Conservation (phyloP, 1,284 basidiomycete genomes). For the Schizopora paradoxa region DNA sequence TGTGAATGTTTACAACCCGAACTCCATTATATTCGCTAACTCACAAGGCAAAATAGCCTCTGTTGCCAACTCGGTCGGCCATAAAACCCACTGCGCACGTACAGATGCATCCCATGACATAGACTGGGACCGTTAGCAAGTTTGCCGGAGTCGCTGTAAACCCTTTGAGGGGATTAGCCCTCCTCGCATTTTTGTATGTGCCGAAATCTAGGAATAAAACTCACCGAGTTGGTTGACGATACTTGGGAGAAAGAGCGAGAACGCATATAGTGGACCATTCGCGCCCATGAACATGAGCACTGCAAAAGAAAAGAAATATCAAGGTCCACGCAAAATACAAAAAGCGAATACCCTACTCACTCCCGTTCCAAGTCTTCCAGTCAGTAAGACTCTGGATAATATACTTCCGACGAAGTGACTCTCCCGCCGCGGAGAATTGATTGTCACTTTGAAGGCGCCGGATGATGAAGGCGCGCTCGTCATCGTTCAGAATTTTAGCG, state of each 20-base stretch:
- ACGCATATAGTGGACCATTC: conserved; percentile 67
- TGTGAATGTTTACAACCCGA: not conserved
- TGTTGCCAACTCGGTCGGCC: conserved; percentile 55
- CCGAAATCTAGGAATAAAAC: not conserved
- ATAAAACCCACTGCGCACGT: conserved; percentile 58
- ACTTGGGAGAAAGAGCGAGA: conserved; percentile 66
- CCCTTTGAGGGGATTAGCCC: conserved; percentile 34
- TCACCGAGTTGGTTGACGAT: conserved; percentile 57
- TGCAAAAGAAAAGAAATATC: conserved; percentile 22
- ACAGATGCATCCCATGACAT: conserved; percentile 58
- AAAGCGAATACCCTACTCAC: conserved; percentile 21
- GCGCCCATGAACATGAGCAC: conserved; percentile 53
- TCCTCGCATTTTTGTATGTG: conserved; percentile 3
- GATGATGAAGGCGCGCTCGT: conserved; percentile 63
- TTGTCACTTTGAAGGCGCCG: conserved; percentile 61
- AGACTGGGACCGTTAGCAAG: conserved; percentile 65
- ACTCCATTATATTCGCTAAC: conserved; percentile 25
- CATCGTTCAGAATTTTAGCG: conserved; percentile 66
- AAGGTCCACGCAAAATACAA: conserved; percentile 7
- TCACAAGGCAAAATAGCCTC: conserved; percentile 60
- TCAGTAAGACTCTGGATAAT: conserved; percentile 56
- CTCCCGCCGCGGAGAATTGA: conserved; percentile 68
- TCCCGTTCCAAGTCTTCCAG: conserved; percentile 70
- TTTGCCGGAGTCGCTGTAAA: conserved; percentile 68
- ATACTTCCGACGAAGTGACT: conserved; percentile 54